Base-by-base conservation (phyloP, 768 basidiomycete genomes). In the Infundibulicybe gibba region DNA sequence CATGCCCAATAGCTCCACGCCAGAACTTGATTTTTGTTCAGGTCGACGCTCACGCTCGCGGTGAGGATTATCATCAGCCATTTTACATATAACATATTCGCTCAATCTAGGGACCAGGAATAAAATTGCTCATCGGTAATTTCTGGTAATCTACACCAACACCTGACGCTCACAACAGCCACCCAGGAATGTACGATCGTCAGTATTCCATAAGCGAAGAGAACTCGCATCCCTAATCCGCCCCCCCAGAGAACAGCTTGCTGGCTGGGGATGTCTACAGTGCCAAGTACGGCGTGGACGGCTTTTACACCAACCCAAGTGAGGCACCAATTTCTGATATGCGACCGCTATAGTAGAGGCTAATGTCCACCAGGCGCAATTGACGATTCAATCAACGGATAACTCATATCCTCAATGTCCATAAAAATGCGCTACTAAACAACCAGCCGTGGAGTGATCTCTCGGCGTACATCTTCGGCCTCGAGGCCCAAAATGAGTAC, bases 381-480 rank as follows among this genome's bases (percentile, higher is more conserved):
- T 47, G 53, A 61, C 33, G 49, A 47, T 37, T 71, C 51, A 68
- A 71, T 49, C 57, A 63, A 42, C 67, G 69, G 12, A 63, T 72
- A 30, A 55, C 53, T 17, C 62, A 70, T 52, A 59, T 70, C 47
- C 55, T 70, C 37, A 67, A 69, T 50, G 46, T 45, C 11, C 69
- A 72, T 51, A 59, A 61, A 42, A 68, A 70, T 53, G 50, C 55
- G 11, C 59, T 63, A 13, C 57, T 72, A 16, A 62, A 60, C 1
- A 55, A 60, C 40, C 55, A 58, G 44, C 65, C 68, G 3, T 70
- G 70, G 70, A 68, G 65, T 48, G 59, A 67, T 41, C 56, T 71
- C 3, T 57, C 44, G 37, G 59, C 62, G 16, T 62, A 71, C 49
- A 69, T 71, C 25, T 67, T 69, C 43, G 70, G 58, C 1, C 64